phyloP scores from a whole-genome alignment of 306 rosid genomes.

The Castanospermum australe region DNA sequence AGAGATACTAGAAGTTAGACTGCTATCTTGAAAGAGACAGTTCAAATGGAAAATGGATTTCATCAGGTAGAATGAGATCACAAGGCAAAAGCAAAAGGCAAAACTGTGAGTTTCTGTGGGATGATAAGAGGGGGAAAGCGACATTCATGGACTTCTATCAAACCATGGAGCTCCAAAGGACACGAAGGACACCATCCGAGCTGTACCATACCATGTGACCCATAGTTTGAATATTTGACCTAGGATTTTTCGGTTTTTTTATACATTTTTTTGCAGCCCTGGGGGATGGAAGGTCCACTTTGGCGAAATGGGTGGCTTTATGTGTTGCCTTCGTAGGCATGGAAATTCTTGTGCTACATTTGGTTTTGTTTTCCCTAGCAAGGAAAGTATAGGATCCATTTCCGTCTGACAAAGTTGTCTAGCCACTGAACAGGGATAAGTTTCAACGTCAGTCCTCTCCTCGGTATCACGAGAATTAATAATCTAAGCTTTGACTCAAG shows the following conservation, averaged over 20 bases:
- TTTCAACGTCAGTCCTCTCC: constrained; percentile 26
- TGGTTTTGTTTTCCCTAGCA: neutral
- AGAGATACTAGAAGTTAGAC: constrained; percentile 56
- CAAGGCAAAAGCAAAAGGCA: constrained; percentile 24
- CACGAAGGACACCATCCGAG: constrained; percentile 32
- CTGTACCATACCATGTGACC: constrained; percentile 49
- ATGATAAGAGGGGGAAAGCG: constrained; percentile 39
- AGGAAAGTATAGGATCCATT: constrained; percentile 16
- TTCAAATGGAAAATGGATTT: constrained; percentile 36
- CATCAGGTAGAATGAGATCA: constrained; percentile 32
- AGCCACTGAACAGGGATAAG: constrained; percentile 19
- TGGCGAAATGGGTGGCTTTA: constrained; percentile 19
- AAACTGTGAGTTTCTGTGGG: constrained; percentile 23
- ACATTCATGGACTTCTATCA: constrained; percentile 43
- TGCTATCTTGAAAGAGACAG: constrained; percentile 46
- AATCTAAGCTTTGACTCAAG: constrained; percentile 13
- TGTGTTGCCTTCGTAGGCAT: constrained; percentile 17
- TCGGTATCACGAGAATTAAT: neutral
- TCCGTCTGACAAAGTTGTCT: constrained; percentile 37
- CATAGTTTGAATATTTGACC: constrained; percentile 16
- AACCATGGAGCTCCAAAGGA: constrained; percentile 21
- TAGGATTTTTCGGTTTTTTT: constrained; percentile 1
- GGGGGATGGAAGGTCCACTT: constrained; percentile 24
- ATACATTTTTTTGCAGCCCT: constrained; percentile 17
- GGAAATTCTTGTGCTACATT: neutral